Evolutionary conservation across 805 yeast genomes (phyloP).

Genomic region (Starmera caribaea): DNA sequence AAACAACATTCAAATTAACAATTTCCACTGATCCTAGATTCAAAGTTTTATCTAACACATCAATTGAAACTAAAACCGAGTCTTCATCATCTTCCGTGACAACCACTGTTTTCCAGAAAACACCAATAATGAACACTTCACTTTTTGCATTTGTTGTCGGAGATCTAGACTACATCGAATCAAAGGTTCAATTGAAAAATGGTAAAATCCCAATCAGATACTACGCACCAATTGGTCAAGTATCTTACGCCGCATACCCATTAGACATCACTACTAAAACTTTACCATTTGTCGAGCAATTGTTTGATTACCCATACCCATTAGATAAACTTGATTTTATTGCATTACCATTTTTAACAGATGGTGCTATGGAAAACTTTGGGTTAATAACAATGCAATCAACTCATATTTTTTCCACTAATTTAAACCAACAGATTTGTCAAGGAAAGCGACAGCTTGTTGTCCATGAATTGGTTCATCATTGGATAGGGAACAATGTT

Average conservation of each 20-base stretch:
- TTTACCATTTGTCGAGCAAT: conserved; percentile 37
- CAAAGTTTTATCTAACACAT: conserved; percentile 43
- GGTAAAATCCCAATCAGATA: conserved; percentile 37
- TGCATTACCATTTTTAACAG: conserved; percentile 60
- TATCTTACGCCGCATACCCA: conserved; percentile 37
- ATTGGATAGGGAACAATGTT: conserved; percentile 67
- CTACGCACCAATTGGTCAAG: conserved; percentile 46
- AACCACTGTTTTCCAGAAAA: conserved; percentile 34
- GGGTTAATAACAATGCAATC: conserved; percentile 55
- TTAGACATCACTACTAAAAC: conserved; percentile 35
- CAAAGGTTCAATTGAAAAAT: conserved; percentile 19
- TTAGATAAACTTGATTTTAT: conserved; percentile 56
- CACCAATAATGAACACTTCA: conserved; percentile 55
- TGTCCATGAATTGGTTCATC: conserved; percentile 69
- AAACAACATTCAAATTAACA: conserved; percentile 40
- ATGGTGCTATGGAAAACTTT: conserved; percentile 79
- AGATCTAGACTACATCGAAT: conserved; percentile 45
- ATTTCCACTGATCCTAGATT: conserved; percentile 35
- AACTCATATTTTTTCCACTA: conserved; percentile 34
- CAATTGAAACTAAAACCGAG: conserved; percentile 21
- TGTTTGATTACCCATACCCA: conserved; percentile 42
- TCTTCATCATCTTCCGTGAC: conserved; percentile 12
- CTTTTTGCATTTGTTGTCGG: conserved; percentile 64
- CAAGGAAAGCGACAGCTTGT: conserved; percentile 43
- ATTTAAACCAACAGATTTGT: conserved; percentile 15